Percentiles rank a stretch among this genome's conserved stretches.
phyloP scores from a whole-genome alignment of 768 basidiomycete species.

The Boletellus ananas region DNA sequence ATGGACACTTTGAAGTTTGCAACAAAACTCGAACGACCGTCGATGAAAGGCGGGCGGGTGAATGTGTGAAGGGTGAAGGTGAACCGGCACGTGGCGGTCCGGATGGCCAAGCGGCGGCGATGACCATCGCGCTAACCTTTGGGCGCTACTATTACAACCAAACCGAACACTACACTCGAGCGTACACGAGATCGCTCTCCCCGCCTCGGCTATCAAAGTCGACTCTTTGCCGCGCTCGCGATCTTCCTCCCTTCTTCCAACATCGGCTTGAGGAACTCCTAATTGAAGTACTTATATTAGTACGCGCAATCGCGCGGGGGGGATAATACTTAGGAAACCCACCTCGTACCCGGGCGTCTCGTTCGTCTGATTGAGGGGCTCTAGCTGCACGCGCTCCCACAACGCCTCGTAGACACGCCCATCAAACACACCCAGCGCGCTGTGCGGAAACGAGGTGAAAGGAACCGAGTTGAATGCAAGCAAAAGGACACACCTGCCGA shows the following conservation, averaged over 20 bases:
- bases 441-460: slow-evolving; percentile 17
- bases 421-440: slow-evolving; percentile 59
- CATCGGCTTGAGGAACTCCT: slow-evolving; percentile 27
- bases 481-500: slow-evolving; percentile 48
- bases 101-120: too few relatives aligned
- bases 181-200: too few relatives aligned
- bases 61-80: too few relatives aligned
- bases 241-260: slow-evolving; percentile 21
- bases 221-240: slow-evolving; percentile 14
- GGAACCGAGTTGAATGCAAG: not conserved
- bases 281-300: not conserved
- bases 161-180: too few relatives aligned
- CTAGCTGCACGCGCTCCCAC: slow-evolving; percentile 53
- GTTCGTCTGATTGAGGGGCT: slow-evolving; percentile 55
- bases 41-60: too few relatives aligned
- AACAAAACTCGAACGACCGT: too few relatives aligned
- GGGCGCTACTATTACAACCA: not conserved
- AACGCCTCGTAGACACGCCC: slow-evolving; percentile 69
- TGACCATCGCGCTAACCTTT: too few relatives aligned
- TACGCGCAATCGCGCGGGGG: too few relatives aligned
- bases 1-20: too few relatives aligned
- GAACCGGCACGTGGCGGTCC: too few relatives aligned
- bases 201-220: slow-evolving; percentile 10
- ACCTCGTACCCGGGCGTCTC: slow-evolving; percentile 58
- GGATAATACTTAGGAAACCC: not conserved